Evolutionary conservation across 495 filamentous ascomycete genomes (phyloP).

Genomic region (Talaromyces stipitatus): DNA sequence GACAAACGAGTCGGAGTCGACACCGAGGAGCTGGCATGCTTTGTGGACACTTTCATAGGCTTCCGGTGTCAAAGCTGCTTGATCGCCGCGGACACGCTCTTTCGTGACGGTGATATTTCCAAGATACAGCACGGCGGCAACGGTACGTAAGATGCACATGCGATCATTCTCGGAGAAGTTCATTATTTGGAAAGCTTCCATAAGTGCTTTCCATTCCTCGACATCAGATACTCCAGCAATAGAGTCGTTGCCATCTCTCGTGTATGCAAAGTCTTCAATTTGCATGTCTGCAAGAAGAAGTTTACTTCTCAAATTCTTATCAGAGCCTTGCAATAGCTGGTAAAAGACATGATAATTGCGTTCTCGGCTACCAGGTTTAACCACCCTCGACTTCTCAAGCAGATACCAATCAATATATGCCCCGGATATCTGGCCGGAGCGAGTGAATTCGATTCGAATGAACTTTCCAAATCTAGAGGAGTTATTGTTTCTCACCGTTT

Average conservation of each 20-base stretch:
- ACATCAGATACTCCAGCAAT: conserved; percentile 86
- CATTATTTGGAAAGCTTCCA: conserved; percentile 95
- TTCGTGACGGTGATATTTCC: conserved; percentile 86
- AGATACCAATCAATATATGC: conserved; percentile 99
- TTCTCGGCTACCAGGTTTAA: conserved; percentile 76
- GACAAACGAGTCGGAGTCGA: conserved; percentile 74
- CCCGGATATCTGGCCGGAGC: conserved; percentile 84
- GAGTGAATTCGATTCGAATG: conserved; percentile 92
- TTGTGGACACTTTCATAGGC: conserved; percentile 62
- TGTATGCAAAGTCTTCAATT: conserved; percentile 87
- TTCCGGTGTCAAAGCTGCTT: conserved; percentile 72
- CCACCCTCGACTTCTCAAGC: conserved; percentile 92
- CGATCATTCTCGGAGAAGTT: conserved; percentile 86
- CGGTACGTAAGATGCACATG: conserved; percentile 68
- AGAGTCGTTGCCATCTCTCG: conserved; percentile 77
- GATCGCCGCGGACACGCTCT: conserved; percentile 83
- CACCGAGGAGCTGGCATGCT: conserved; percentile 79
- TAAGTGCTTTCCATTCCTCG: conserved; percentile 81
- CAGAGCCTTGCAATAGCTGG: conserved; percentile 82
- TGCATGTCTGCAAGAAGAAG: conserved; percentile 65
- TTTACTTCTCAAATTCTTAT: conserved; percentile 59
- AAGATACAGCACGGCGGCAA: conserved; percentile 87
- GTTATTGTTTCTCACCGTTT: conserved; percentile 97
- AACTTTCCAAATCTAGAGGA: conserved; percentile 99
- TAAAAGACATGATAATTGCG: conserved; percentile 99